These are phyloP conservation scores for Rhizomucor pusillus DNA, from an alignment of 371 early-diverging fungal genomes.

Conservation along the genomic window DNA sequence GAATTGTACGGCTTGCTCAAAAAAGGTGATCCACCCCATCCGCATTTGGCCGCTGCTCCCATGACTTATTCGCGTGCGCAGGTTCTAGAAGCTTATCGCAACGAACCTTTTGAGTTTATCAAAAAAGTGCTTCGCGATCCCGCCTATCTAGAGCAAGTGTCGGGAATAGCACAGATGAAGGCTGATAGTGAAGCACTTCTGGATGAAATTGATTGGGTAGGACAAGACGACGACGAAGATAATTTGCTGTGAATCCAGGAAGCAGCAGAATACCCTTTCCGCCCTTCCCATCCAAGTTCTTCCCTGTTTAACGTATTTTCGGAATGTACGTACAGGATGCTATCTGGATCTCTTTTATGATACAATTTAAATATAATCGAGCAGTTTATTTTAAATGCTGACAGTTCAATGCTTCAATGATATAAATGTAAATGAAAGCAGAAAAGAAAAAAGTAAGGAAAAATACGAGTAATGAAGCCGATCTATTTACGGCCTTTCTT, in stretches of 20 bases:
- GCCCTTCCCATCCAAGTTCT: too few species aligned
- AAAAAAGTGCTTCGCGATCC: constrained; percentile 70
- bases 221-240: constrained; percentile 39
- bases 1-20: constrained; percentile 91
- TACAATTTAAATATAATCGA: too few species aligned
- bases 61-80: constrained; percentile 8
- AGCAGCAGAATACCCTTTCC: too few species aligned
- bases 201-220: constrained; percentile 59
- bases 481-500: constrained; percentile 29
- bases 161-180: constrained; percentile 77
- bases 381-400: too few species aligned
- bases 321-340: too few species aligned
- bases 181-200: constrained; percentile 66
- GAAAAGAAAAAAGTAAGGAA: too few species aligned
- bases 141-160: constrained; percentile 76
- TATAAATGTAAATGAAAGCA: too few species aligned
- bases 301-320: too few species aligned
- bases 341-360: too few species aligned
- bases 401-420: too few species aligned
- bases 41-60: too few species aligned
- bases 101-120: constrained; percentile 70
- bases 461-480: too few species aligned
- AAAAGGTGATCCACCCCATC: constrained; percentile 31
- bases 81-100: constrained; percentile 63
- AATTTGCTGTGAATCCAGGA: not conserved